Conservation (phyloP, 495 filamentous ascomycete genomes). For the Aspergillus sclerotiicarbonarius region DNA sequence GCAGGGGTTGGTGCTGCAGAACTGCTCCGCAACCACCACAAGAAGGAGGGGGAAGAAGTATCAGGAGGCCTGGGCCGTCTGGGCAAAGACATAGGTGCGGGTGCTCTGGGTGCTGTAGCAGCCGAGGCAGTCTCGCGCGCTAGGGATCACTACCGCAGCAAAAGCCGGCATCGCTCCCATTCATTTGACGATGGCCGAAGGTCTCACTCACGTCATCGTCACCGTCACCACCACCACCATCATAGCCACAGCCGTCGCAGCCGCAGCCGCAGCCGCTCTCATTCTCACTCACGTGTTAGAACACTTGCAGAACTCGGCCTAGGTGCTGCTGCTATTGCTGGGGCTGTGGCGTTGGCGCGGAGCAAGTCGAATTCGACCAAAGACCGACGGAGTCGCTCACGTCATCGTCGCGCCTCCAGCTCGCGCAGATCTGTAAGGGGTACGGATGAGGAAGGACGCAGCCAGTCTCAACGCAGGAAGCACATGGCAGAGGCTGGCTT, state of each 20-base stretch:
- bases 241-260: conserved; percentile 37
- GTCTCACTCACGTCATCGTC: conserved; percentile 40
- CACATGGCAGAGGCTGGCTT: conserved; percentile 75
- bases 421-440: conserved; percentile 29
- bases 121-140: conserved; percentile 75
- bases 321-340: conserved; percentile 78
- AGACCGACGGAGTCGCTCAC: conserved; percentile 68
- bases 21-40: conserved; percentile 65
- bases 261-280: conserved; percentile 52
- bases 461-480: conserved; percentile 60
- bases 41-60: conserved; percentile 56
- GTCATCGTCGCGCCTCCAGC: conserved; percentile 58
- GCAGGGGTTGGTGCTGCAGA: conserved; percentile 76
- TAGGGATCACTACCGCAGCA: conserved; percentile 67
- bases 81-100: conserved; percentile 76
- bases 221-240: conserved; percentile 36
- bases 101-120: conserved; percentile 76
- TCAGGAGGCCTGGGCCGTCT: conserved; percentile 59
- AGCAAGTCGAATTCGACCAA: conserved; percentile 65
- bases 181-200: conserved; percentile 50
- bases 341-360: conserved; percentile 73
- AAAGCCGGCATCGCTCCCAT: conserved; percentile 49
- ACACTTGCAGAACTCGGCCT: conserved; percentile 71
- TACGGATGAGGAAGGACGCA: conserved; percentile 45
- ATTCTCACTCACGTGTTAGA: conserved; percentile 54